Conservation (phyloP, 495 filamentous ascomycete species). For the Aspergillus incahuasiensis region DNA sequence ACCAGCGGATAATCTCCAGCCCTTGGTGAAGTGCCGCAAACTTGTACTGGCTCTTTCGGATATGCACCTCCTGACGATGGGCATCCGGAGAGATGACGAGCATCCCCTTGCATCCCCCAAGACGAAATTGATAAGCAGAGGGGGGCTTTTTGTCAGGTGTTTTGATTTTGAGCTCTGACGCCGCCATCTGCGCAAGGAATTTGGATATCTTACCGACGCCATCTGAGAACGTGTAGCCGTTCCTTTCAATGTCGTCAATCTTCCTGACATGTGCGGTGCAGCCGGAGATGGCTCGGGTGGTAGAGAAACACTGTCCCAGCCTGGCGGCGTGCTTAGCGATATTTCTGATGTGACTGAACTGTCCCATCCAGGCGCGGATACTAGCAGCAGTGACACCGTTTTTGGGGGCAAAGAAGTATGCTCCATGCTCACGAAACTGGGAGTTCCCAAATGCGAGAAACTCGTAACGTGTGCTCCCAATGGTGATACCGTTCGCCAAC, state of each 20-base stretch:
- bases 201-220: constrained; percentile 90
- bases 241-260: constrained; percentile 60
- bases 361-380: constrained; percentile 90
- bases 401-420: constrained; percentile 77
- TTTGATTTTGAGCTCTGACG: constrained; percentile 56
- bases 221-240: constrained; percentile 74
- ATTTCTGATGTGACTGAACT: constrained; percentile 69
- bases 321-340: constrained; percentile 84
- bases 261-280: constrained; percentile 35
- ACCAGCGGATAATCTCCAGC: constrained; percentile 80
- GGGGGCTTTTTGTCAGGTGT: constrained; percentile 48
- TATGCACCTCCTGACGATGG: constrained; percentile 57
- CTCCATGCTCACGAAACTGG: constrained; percentile 87
- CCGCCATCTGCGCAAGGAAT: constrained; percentile 66
- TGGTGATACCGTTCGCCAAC: constrained; percentile 70
- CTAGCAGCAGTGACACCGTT: constrained; percentile 57
- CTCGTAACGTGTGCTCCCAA: constrained; percentile 77
- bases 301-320: constrained; percentile 93
- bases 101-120: constrained; percentile 89
- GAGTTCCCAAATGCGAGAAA: constrained; percentile 96
- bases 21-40: constrained; percentile 67
- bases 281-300: constrained; percentile 64
- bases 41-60: constrained; percentile 82
- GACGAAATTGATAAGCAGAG: constrained; percentile 85
- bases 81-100: constrained; percentile 65